Conservation (phyloP, 495 filamentous ascomycete species). For the Terfezia boudieri region DNA sequence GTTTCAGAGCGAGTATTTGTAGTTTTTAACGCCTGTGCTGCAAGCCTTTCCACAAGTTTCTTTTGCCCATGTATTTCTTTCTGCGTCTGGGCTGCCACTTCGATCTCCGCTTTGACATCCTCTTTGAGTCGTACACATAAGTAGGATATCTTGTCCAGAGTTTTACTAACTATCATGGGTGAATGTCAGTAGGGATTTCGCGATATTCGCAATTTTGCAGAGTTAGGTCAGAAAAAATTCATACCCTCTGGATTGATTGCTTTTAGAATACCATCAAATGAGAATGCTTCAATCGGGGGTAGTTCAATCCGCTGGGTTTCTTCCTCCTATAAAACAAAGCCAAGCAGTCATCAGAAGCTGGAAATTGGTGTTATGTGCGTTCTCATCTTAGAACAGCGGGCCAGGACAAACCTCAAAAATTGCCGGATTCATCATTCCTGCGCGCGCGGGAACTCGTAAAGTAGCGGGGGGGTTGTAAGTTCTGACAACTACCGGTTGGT, state of each 20-base stretch:
- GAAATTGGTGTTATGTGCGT: constrained; percentile 1
- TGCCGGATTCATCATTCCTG: constrained; percentile 3
- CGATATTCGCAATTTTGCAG: not conserved
- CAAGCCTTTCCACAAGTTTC: constrained; percentile 12
- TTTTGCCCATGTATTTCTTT: constrained; percentile 11
- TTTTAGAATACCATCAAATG: constrained; percentile 17
- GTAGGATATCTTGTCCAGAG: constrained; percentile 8
- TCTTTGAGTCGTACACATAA: constrained; percentile 12
- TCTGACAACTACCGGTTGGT: constrained; percentile 19
- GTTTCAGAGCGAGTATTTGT: constrained; percentile 15
- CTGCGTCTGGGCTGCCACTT: constrained; percentile 10
- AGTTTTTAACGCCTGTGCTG: constrained; percentile 11
- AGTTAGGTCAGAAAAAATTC: not conserved
- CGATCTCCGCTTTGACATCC: constrained; percentile 9
- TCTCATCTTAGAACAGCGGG: not conserved
- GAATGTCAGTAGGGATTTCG: too few species aligned
- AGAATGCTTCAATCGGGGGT: constrained; percentile 17
- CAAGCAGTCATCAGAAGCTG: constrained; percentile 5
- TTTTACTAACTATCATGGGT: constrained; percentile 8
- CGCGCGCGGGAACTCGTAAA: not conserved
- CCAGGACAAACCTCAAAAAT: constrained; percentile 12
- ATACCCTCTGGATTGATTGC: constrained; percentile 16
- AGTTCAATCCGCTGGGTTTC: constrained; percentile 13
- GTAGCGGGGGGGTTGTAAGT: constrained; percentile 17
- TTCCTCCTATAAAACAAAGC: constrained; percentile 8